Evolutionary conservation across 306 rosid species (phyloP), one percentile per base, ranked within the genome.

Genomic region (Potentilla sterilis): DNA sequence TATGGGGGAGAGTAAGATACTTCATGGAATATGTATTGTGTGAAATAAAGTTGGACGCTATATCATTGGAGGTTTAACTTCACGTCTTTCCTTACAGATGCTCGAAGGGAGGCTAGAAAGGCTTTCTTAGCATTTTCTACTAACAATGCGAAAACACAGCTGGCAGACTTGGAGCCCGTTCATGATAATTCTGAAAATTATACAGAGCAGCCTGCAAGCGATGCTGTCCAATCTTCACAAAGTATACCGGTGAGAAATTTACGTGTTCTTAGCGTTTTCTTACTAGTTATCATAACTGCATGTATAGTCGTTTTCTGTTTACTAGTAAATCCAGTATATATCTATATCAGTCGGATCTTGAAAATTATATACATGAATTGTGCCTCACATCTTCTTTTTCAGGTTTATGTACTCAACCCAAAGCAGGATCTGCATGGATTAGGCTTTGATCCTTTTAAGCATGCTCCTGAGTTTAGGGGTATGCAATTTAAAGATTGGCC

Each of bases 401-500:
- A 95, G 99, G 92, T 87, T 78, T 88, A 81, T 55, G 89, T 88
- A 42, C 89, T 89, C 78, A 77, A 86, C 81, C 93, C 97, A 82
- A 95, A 95, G 88, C 91, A 89, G 85, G 97, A 95, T 82, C 82
- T 89, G 78, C 81, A 92, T 63, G 99, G 99, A 76, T 90, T 95
- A 83, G 99, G 99, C 61, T 95, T 95, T 82, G 99, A 95, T 79
- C 99, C 99, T 78, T 95, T 87, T 70, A 89, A 95, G 86, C 85
- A 92, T 82, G 99, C 99, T 77, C 97, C 99, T 35, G 99, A 95
- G 81, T 95, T 95, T 85, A 92, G 97, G 83, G 97, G 99, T 95
- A 74, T 71, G 85, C 44, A 22, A 72, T 80, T 65, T 72, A 73
- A 48, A 28, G 21, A 10, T 67, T 19, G 71, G 75, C 67, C 32